Conservation (phyloP, 805 yeast species). For the Wickerhamiella domercqiae region DNA sequence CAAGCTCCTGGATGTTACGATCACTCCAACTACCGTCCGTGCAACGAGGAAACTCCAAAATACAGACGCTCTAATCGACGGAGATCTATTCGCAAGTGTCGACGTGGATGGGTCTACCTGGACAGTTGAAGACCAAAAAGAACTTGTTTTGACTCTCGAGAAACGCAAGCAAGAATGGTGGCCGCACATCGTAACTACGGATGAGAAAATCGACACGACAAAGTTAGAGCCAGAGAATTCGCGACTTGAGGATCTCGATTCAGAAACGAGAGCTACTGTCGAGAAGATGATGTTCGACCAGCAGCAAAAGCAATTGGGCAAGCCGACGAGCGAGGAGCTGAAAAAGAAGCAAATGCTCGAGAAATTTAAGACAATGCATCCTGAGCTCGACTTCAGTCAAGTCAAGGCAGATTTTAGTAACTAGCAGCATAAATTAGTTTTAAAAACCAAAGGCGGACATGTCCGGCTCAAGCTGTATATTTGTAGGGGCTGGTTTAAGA, state of each 20-base stretch:
- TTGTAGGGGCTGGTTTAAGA: constrained; percentile 35
- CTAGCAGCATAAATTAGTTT: constrained; percentile 2
- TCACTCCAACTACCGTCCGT: constrained; percentile 15
- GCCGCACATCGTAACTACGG: constrained; percentile 30
- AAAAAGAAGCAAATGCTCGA: constrained; percentile 23
- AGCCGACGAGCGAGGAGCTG: constrained; percentile 27
- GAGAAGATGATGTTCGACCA: constrained; percentile 36
- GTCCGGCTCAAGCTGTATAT: constrained; percentile 54
- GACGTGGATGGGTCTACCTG: constrained; percentile 27
- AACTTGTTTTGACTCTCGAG: constrained; percentile 25
- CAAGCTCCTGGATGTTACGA: constrained; percentile 22
- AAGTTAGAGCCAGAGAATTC: constrained; percentile 29
- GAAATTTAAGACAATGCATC: constrained; percentile 29
- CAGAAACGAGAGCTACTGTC: constrained; percentile 29
- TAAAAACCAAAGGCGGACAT: constrained; percentile 58
- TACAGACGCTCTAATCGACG: constrained; percentile 18
- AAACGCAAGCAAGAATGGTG: constrained; percentile 31
- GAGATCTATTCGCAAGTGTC: constrained; percentile 24
- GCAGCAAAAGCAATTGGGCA: constrained; percentile 27
- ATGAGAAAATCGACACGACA: constrained; percentile 29
- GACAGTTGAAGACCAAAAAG: constrained; percentile 28
- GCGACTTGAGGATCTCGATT: constrained; percentile 28
- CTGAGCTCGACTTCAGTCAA: constrained; percentile 29
- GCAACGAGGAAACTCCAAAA: constrained; percentile 17
- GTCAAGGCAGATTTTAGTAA: constrained; percentile 14